Evolutionary conservation across 2,329 filamentous ascomycete genomes (phyloP).

Genomic region (Exutisphaerella laricina): DNA sequence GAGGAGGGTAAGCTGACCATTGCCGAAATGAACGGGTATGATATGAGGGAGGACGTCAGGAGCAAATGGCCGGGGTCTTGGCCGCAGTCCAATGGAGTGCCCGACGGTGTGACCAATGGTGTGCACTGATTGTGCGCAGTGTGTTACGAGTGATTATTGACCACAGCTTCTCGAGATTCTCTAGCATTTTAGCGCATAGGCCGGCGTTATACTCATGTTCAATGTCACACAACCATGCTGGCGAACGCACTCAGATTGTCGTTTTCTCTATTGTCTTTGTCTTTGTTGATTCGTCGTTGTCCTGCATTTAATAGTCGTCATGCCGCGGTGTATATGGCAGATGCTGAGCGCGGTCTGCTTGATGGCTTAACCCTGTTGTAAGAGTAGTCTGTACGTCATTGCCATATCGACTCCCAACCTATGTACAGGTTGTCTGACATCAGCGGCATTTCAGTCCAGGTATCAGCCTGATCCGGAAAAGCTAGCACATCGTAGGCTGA

Average conservation of each 20-base stretch:
- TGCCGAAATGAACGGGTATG: constrained; percentile 62
- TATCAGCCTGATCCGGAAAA: constrained; percentile 2
- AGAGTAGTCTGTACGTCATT: too few species aligned
- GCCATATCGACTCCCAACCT: constrained; percentile 11
- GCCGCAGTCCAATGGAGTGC: constrained; percentile 8
- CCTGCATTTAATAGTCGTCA: too few species aligned
- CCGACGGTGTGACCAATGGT: constrained; percentile 7
- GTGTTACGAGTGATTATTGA: neutral
- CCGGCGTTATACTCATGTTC: too few species aligned
- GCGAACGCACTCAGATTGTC: too few species aligned
- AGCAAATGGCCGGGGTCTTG: constrained; percentile 20
- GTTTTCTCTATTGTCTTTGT: neutral
- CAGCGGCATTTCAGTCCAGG: constrained; percentile 11
- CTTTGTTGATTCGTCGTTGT: too few species aligned
- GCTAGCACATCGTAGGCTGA: constrained; percentile 3
- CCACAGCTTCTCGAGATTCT: neutral
- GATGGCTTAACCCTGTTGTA: too few species aligned
- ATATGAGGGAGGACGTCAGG: constrained; percentile 21
- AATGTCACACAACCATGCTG: too few species aligned
- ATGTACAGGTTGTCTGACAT: constrained; percentile 15
- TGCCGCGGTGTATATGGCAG: too few species aligned
- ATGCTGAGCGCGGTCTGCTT: too few species aligned
- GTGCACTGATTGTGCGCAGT: constrained; percentile 1
- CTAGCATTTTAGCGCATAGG: neutral
- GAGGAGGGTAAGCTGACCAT: constrained; percentile 59